Evolutionary conservation across 192 early-diverging fungal species (phyloP), one percentile per base, ranked within the genome.

Genomic region (Coemansia sp.): DNA sequence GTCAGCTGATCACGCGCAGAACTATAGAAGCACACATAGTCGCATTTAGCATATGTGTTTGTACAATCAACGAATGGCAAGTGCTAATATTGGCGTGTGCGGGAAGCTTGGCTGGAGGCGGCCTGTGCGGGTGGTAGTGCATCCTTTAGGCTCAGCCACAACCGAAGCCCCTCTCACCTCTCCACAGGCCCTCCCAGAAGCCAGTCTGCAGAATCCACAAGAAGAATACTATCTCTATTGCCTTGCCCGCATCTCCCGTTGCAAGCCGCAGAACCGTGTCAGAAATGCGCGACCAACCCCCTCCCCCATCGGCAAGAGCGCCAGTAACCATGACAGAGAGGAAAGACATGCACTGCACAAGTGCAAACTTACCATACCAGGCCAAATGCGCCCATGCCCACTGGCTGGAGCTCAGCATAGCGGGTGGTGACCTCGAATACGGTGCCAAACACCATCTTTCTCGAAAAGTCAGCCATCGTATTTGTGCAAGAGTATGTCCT

Each of bases 321-420:
- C 12, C 38, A 44, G 38, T 16, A 1, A n/a, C 4, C 28, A 21
- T 9, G 12, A 0, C 54, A 56, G 3, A 0, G 8, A 28, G 30
- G 26, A 60, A 32, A 19, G 26, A 30, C 23, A 16, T 14, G 12
- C 4, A 18, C 5, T 16, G 18, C 7, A 18, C 10, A 10, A 10
- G 16, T 2, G 7, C n/a, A n/a, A 58, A 74, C 81, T 78, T 86
- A 95, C 92, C 96, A 98, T 22, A 98, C 96, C 7, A 98, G 84
- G 74, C 96, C 96, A 76, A 97, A 98, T 4, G 96, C 93, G 41
- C 96, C 96, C 91, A 97, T 94, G 28, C 96, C 96, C 21, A 98
- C 90, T 8, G 95, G 92, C 70, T 95, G 88, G 51, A 97, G 83
- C 80, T 94, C 89, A 9, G 90, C 88, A 86, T 97, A 97, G 74